These are phyloP conservation scores for Leccinum ochraceum DNA, from an alignment of 768 basidiomycete species.

Conservation along the genomic window DNA sequence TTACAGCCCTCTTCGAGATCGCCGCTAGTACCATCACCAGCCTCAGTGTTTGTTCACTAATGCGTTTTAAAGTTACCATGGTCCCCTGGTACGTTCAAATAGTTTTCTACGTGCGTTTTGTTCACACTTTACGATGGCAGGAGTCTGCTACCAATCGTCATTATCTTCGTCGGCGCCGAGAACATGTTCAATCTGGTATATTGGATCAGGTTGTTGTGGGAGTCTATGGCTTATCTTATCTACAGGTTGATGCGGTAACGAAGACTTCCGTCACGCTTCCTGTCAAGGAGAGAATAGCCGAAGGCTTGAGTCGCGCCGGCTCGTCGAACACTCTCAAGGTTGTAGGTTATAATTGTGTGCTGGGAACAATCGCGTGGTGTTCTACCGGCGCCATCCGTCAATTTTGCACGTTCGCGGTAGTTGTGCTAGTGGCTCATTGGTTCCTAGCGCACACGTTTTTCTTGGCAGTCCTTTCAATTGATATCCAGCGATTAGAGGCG, in stretches of 20 bases:
- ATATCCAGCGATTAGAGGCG: conserved; percentile 90
- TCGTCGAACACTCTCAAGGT: conserved; percentile 93
- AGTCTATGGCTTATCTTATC: conserved; percentile 26
- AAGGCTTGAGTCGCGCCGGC: conserved; percentile 86
- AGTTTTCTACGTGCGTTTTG: conserved; percentile 2
- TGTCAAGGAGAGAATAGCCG: conserved; percentile 89
- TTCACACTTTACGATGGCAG: conserved; percentile 38
- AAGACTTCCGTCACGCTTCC: conserved; percentile 84
- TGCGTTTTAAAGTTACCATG: conserved; percentile 87
- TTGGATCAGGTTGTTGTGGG: conserved; percentile 27
- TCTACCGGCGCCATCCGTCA: conserved; percentile 83
- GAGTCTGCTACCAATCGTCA: conserved; percentile 90
- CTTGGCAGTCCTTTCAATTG: conserved; percentile 91
- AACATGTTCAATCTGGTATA: conserved; percentile 93
- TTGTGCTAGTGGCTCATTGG: conserved; percentile 96
- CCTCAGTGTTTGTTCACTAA: conserved; percentile 87
- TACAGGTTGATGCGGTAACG: conserved; percentile 79
- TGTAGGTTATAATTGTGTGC: conserved; percentile 78
- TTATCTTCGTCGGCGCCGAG: conserved; percentile 94
- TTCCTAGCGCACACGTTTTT: conserved; percentile 97
- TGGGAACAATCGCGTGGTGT: conserved; percentile 74
- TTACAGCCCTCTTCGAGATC: conserved; percentile 92
- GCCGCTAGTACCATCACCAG: conserved; percentile 92
- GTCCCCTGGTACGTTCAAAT: conserved; percentile 70
- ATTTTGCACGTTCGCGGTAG: conserved; percentile 91